Percentiles rank a stretch among this genome's conserved stretches.
phyloP scores from a whole-genome alignment of 1,284 basidiomycete genomes.

The Prillingera fragicola region DNA sequence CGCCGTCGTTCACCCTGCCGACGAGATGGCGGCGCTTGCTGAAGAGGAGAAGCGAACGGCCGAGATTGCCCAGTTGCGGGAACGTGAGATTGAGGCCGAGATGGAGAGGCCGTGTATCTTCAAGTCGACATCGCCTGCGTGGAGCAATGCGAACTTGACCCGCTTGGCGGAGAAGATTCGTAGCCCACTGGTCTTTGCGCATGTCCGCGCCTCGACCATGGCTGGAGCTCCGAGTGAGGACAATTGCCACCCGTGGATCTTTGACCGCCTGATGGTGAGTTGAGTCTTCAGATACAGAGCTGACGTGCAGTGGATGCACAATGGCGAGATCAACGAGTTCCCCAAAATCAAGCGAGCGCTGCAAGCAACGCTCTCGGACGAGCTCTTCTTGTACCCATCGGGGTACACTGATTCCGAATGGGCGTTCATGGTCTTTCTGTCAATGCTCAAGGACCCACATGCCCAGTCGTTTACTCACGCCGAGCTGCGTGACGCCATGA shows the following conservation, averaged over 20 bases:
- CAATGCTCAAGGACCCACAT: constrained; percentile 74
- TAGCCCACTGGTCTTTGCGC: constrained; percentile 87
- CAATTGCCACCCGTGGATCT: constrained; percentile 88
- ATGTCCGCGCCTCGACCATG: constrained; percentile 78
- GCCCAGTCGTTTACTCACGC: constrained; percentile 50
- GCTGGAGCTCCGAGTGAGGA: constrained; percentile 65
- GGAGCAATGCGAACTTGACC: constrained; percentile 87
- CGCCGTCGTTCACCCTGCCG: constrained; percentile 1
- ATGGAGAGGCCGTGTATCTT: constrained; percentile 89
- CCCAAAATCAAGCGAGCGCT: constrained; percentile 69
- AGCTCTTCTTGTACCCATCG: constrained; percentile 74
- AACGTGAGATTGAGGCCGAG: constrained; percentile 58
- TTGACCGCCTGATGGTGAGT: constrained; percentile 78
- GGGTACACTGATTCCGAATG: constrained; percentile 97
- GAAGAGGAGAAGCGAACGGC: constrained; percentile 18
- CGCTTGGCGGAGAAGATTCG: constrained; percentile 91
- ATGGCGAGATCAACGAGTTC: constrained; percentile 80
- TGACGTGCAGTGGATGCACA: constrained; percentile 80
- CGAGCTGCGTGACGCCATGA: constrained; percentile 65
- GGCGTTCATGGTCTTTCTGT: constrained; percentile 85
- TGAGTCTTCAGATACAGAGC: not conserved
- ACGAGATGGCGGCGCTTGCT: constrained; percentile 5
- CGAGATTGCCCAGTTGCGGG: constrained; percentile 26
- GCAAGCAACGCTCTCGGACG: constrained; percentile 68
- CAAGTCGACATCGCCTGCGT: constrained; percentile 72